Percentiles rank a stretch among this genome's conserved stretches.
Evolutionary conservation across 1,284 basidiomycete genomes (phyloP).

Genomic region (Earliella scabrosa): DNA sequence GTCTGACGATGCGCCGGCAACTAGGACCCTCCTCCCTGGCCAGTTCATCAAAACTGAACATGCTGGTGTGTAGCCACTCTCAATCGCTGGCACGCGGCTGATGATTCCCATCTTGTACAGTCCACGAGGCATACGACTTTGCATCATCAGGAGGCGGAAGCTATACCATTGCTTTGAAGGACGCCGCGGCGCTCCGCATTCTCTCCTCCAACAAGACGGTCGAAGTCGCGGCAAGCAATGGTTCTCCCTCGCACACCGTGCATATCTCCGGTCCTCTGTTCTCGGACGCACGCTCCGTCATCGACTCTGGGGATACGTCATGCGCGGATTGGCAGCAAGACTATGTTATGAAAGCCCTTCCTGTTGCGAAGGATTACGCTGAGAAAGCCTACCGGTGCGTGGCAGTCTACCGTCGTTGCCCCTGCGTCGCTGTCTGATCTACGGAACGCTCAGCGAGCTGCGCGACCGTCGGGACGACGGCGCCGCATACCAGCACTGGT

Average conservation of each 20-base stretch:
- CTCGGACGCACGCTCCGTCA: not conserved
- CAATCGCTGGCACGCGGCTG: not conserved
- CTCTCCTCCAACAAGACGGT: not conserved
- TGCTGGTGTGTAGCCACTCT: slow-evolving; percentile 38
- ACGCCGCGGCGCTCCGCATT: slow-evolving; percentile 45
- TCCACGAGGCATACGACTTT: slow-evolving; percentile 52
- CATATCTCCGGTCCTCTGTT: not conserved
- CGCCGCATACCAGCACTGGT: slow-evolving; percentile 21
- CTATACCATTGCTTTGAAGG: slow-evolving; percentile 42
- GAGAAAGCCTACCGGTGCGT: not conserved
- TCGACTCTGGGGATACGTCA: not conserved
- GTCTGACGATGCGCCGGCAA: not conserved
- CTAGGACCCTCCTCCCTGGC: slow-evolving; percentile 47
- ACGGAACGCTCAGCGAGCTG: not conserved
- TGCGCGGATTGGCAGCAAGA: not conserved
- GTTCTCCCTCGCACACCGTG: not conserved
- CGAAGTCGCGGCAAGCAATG: not conserved
- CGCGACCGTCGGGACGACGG: not conserved
- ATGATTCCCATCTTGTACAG: slow-evolving; percentile 27
- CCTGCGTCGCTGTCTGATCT: not conserved
- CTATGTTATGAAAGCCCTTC: not conserved
- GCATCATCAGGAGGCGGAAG: slow-evolving; percentile 40
- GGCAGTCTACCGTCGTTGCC: not conserved
- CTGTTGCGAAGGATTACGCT: not conserved
- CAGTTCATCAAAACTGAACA: slow-evolving; percentile 45